Evolutionary conservation across 2,329 filamentous ascomycete species (phyloP).

Genomic region (Colletotrichum somersetense): DNA sequence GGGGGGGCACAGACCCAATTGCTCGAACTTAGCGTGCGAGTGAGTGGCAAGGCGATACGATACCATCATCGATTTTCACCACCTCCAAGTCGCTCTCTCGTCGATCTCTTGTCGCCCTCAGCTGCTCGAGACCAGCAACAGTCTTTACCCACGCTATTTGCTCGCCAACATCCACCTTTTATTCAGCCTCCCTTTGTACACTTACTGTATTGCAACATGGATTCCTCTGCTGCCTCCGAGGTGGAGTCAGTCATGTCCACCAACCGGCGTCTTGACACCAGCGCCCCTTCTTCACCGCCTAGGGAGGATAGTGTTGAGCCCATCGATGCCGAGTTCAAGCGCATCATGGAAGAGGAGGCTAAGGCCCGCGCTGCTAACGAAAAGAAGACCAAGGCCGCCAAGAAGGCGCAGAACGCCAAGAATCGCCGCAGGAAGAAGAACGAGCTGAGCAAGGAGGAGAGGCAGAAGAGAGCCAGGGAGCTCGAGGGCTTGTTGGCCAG

Average conservation of each 20-base stretch:
- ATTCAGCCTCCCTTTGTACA: too few relatives aligned
- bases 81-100: not conserved
- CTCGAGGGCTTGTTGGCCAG: constrained; percentile 71
- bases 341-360: constrained; percentile 54
- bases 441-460: constrained; percentile 63
- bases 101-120: not conserved
- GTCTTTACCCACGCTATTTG: not conserved
- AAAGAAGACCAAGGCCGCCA: constrained; percentile 56
- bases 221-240: constrained; percentile 49
- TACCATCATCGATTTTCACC: constrained; percentile 32
- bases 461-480: constrained; percentile 69
- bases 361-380: constrained; percentile 56
- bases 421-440: constrained; percentile 61
- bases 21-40: constrained; percentile 14
- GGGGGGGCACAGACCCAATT: constrained; percentile 12
- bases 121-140: not conserved
- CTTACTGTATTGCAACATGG: constrained; percentile 44
- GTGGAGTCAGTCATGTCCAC: constrained; percentile 49
- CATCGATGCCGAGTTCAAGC: constrained; percentile 44
- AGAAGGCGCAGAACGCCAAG: constrained; percentile 42
- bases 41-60: not conserved
- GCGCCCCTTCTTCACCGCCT: constrained; percentile 55
- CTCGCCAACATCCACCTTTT: not conserved
- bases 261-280: constrained; percentile 49
- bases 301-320: constrained; percentile 43